Evolutionary conservation across 179 eudicot genomes (phyloP).

Genomic region (Gypsophila paniculata): DNA sequence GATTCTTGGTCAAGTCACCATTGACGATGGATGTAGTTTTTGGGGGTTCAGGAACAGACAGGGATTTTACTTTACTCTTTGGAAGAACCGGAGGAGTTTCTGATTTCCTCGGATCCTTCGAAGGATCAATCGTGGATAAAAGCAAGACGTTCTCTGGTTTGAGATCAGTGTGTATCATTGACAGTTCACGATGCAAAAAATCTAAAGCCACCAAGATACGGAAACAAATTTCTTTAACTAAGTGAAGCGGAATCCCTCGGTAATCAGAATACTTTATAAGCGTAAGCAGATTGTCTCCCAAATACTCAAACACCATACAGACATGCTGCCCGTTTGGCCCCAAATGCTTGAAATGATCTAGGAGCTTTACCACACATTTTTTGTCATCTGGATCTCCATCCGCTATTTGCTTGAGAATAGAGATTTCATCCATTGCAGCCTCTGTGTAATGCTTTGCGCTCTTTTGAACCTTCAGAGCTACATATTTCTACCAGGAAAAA

Average conservation of each 20-base stretch:
- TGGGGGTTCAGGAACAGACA: constrained; percentile 31
- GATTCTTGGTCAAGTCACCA: constrained; percentile 73
- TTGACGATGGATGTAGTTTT: constrained; percentile 40
- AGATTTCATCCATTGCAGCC: constrained; percentile 93
- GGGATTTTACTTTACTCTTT: constrained; percentile 39
- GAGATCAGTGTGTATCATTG: constrained; percentile 89
- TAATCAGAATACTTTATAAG: constrained; percentile 78
- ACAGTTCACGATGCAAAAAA: constrained; percentile 78
- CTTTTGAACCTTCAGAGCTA: constrained; percentile 87
- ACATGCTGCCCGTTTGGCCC: constrained; percentile 95
- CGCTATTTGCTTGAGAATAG: constrained; percentile 77
- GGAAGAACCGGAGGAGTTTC: constrained; percentile 61
- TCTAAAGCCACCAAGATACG: constrained; percentile 75
- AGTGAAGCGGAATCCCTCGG: constrained; percentile 72
- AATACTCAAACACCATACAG: constrained; percentile 93
- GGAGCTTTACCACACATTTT: constrained; percentile 83
- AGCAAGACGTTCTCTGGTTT: constrained; percentile 86
- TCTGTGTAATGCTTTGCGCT: constrained; percentile 93
- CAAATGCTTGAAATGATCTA: constrained; percentile 90
- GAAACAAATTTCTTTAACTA: constrained; percentile 77
- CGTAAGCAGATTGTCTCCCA: constrained; percentile 87
- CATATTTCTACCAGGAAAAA: constrained; percentile 49
- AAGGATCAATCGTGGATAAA: constrained; percentile 65
- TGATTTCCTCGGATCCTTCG: constrained; percentile 64
- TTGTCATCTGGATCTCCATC: constrained; percentile 80